A percentile compares a stretch with the other conserved stretches of the same genome.
Evolutionary conservation across 495 filamentous ascomycete species (phyloP).

Genomic region (Chaetomidium leptoderma): DNA sequence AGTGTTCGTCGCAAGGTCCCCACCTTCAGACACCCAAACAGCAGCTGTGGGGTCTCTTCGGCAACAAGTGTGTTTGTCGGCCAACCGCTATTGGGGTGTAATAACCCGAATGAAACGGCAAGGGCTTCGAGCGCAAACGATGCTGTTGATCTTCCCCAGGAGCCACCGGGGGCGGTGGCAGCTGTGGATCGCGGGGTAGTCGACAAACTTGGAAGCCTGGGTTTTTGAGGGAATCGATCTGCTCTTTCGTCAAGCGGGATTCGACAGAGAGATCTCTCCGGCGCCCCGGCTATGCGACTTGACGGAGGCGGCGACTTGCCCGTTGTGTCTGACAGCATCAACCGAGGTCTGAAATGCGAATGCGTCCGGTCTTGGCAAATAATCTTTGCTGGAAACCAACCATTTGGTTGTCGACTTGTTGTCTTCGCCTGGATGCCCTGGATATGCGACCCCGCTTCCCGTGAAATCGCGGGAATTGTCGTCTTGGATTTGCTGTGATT

Average conservation of each 20-base stretch:
- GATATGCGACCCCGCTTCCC: not conserved
- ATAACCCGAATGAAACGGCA: slow-evolving; percentile 7
- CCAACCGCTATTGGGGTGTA: not conserved
- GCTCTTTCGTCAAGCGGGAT: not conserved
- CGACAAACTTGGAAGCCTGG: not conserved
- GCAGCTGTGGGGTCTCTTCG: not conserved
- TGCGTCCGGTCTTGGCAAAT: not conserved
- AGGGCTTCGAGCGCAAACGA: not conserved
- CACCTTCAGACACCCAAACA: not conserved
- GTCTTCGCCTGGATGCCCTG: not conserved
- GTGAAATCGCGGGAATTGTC: not conserved
- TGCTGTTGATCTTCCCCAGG: slow-evolving; percentile 5
- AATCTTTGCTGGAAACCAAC: not conserved
- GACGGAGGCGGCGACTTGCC: not conserved
- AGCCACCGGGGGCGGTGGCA: not conserved
- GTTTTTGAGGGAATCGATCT: too few species aligned
- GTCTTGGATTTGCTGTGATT: not conserved
- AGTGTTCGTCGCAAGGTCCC: not conserved
- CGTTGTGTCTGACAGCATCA: not conserved
- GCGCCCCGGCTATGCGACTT: not conserved
- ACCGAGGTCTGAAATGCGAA: slow-evolving; percentile 21
- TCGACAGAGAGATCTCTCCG: slow-evolving; percentile 25
- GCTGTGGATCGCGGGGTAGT: not conserved
- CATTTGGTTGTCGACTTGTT: not conserved
- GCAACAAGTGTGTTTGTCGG: not conserved